Conservation (phyloP, 768 basidiomycete species). For the Tubosaeta sp. region DNA sequence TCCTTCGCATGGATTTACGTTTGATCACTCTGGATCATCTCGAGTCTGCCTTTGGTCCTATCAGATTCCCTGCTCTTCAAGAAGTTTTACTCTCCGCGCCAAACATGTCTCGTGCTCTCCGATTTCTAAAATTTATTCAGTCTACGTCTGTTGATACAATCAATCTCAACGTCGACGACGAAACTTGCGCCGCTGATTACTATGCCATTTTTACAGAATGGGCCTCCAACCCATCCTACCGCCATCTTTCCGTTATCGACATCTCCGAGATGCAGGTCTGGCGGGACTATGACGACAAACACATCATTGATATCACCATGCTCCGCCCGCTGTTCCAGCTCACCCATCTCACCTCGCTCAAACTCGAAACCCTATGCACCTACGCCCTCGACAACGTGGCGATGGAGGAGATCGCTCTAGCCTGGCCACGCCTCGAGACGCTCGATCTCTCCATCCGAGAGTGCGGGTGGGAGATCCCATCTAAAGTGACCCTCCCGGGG, state of each 20-base stretch:
- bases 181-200: slow-evolving; percentile 26
- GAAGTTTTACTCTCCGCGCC: slow-evolving; percentile 21
- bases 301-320: slow-evolving; percentile 22
- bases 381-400: slow-evolving; percentile 22
- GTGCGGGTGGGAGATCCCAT: slow-evolving; percentile 29
- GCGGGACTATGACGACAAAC: slow-evolving; percentile 28
- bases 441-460: slow-evolving; percentile 27
- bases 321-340: slow-evolving; percentile 26
- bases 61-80: slow-evolving; percentile 20
- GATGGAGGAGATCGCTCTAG: slow-evolving; percentile 22
- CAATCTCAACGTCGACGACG: slow-evolving; percentile 30
- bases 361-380: slow-evolving; percentile 28
- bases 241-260: slow-evolving; percentile 23
- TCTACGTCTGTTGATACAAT: slow-evolving; percentile 28
- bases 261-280: slow-evolving; percentile 30
- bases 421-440: slow-evolving; percentile 27
- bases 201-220: slow-evolving; percentile 19
- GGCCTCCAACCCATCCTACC: slow-evolving; percentile 21
- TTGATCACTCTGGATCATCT: slow-evolving; percentile 19
- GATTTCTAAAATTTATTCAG: slow-evolving; percentile 24
- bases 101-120: slow-evolving; percentile 20
- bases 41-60: slow-evolving; percentile 11
- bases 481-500: slow-evolving; percentile 24
- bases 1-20: slow-evolving; percentile 26
- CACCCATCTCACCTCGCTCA: slow-evolving; percentile 17